phyloP scores from a whole-genome alignment of 345 rosid species.

The Aquilaria yunnanensis region DNA sequence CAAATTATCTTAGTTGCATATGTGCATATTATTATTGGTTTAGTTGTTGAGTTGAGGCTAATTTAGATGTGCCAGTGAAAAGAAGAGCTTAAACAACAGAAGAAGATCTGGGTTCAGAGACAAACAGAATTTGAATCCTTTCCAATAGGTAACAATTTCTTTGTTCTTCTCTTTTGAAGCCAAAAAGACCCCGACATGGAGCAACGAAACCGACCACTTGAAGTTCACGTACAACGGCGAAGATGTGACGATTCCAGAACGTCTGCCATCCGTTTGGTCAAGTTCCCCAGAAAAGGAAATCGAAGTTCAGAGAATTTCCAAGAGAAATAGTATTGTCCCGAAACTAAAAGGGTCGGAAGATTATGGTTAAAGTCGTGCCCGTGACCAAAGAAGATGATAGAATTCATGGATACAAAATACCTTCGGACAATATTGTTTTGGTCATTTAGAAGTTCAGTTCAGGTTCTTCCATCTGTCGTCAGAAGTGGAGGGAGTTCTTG shows the following conservation, averaged over 20 bases:
- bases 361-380: slow-evolving; percentile 58
- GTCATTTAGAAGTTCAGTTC: slow-evolving; percentile 62
- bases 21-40: too few relatives aligned
- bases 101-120: too few relatives aligned
- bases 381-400: slow-evolving; percentile 68
- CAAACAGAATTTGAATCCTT: too few relatives aligned
- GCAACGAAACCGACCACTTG: slow-evolving; percentile 46
- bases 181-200: slow-evolving; percentile 41
- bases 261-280: slow-evolving; percentile 41
- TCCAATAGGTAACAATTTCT: too few relatives aligned
- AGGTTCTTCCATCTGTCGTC: slow-evolving; percentile 51
- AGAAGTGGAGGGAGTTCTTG: slow-evolving; percentile 59
- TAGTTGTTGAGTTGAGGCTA: too few relatives aligned
- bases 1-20: too few relatives aligned
- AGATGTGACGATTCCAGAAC: slow-evolving; percentile 39
- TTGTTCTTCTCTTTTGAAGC: slow-evolving; percentile 27
- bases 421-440: slow-evolving; percentile 46
- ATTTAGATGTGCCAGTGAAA: too few relatives aligned
- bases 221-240: slow-evolving; percentile 47
- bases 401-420: slow-evolving; percentile 50
- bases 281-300: slow-evolving; percentile 31
- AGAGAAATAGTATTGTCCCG: slow-evolving; percentile 44
- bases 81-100: too few relatives aligned
- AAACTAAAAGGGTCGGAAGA: slow-evolving; percentile 37
- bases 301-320: slow-evolving; percentile 46